phyloP scores from a whole-genome alignment of 768 basidiomycete species.

The Boletus pseudo-olivaceus region DNA sequence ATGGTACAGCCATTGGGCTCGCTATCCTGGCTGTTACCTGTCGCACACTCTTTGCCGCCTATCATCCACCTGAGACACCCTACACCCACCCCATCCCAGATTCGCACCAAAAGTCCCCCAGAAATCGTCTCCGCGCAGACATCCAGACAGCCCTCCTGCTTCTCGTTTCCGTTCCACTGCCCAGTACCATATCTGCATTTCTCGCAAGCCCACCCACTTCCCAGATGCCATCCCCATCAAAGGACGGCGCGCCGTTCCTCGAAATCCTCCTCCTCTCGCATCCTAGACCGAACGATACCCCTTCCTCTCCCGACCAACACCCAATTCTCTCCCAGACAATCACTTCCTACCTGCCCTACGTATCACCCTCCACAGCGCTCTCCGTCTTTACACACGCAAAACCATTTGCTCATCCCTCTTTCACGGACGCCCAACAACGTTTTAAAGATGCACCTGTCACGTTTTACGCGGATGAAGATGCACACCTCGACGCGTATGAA shows the following conservation, averaged over 20 bases:
- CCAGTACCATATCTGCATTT: neutral
- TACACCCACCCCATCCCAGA: neutral
- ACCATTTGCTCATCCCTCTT: constrained; percentile 28
- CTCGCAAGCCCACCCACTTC: neutral
- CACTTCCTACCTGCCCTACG: constrained; percentile 35
- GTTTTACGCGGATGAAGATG: constrained; percentile 31
- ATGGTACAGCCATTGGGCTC: constrained; percentile 27
- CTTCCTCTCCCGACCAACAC: constrained; percentile 13
- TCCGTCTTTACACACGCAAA: constrained; percentile 40
- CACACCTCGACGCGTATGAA: constrained; percentile 18
- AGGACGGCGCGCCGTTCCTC: constrained; percentile 29
- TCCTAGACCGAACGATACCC: constrained; percentile 35
- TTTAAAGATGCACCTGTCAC: constrained; percentile 24
- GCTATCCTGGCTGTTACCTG: constrained; percentile 22
- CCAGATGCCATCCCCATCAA: constrained; percentile 13
- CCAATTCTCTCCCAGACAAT: constrained; percentile 36
- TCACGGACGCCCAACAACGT: constrained; percentile 23
- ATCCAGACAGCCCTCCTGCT: constrained; percentile 20
- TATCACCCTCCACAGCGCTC: constrained; percentile 27
- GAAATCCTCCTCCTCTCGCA: constrained; percentile 41
- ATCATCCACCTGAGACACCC: neutral
- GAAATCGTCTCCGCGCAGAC: constrained; percentile 10
- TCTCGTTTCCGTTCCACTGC: constrained; percentile 12
- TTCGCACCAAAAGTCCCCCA: neutral
- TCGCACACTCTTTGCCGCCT: neutral